Evolutionary conservation across 805 yeast genomes (phyloP), one percentile per base, ranked within the genome.

Genomic region (Ogataea neopini): DNA sequence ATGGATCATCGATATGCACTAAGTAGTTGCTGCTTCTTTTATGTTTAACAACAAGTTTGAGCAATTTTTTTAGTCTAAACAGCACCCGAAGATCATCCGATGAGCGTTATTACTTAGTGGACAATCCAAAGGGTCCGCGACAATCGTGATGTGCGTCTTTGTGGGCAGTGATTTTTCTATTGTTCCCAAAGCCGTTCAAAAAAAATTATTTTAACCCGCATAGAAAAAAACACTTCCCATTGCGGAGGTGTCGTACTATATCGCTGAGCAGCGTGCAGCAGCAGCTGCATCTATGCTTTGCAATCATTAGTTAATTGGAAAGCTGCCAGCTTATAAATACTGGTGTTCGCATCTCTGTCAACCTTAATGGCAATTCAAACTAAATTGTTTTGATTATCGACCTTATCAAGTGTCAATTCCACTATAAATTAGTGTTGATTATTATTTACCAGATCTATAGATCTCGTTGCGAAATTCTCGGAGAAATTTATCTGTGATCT

Each of bases 261-360:
- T 15, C 15, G 8, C 34, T 30, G n/a, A 11, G 34, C 34, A 30
- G 17, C 8, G 34, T 13, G 34, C 17, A n/a, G 34, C 34, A n/a
- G 34, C 34, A 30, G 34, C 15, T 34, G 37, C 37, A 10, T 11
- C 37, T 19, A 19, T 18, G 37, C 11, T 18, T 13, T 17, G 23
- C 17, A 34, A 34, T 17, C 19, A 15, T 6, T 17, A 17, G n/a
- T 14, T 19, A 34, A 19, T 34, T 17, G 23, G 13, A 34, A 19
- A 34, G n/a, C 37, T 34, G 37, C 23, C 37, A 18, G 23, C 37
- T 34, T 34, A 34, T 34, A 34, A 34, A 34, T 34, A 34, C 23
- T 17, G 37, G 34, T 30, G 7, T 30, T 30, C 18, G 34, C 15
- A n/a, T 14, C 36, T 34, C 22, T 30, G 17, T 30, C 9, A 7